phyloP scores from a whole-genome alignment of 441 rosid species.

The Erysimum cheiri region DNA sequence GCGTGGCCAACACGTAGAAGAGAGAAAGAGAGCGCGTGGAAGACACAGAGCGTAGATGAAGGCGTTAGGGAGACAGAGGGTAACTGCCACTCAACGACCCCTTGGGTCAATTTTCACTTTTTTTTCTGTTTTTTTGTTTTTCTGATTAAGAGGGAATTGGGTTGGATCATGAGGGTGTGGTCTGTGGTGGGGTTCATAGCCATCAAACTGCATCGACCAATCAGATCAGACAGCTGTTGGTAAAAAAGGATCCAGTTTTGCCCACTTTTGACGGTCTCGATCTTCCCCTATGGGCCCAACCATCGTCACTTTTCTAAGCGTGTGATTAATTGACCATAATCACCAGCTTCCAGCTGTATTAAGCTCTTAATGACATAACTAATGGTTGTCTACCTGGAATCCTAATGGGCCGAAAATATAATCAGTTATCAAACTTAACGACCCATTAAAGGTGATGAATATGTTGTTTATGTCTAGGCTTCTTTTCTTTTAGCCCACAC shows the following conservation, averaged over 20 bases:
- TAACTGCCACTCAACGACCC: slow-evolving; percentile 52
- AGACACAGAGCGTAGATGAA: not conserved
- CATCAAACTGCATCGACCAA: slow-evolving; percentile 44
- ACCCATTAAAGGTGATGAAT: not conserved
- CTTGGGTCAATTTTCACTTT: slow-evolving; percentile 31
- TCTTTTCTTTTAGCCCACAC: slow-evolving; percentile 15
- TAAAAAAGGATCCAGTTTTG: slow-evolving; percentile 3
- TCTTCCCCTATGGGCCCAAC: slow-evolving; percentile 29
- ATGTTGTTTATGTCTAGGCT: not conserved
- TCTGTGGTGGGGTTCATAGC: slow-evolving; percentile 33
- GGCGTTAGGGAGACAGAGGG: slow-evolving; percentile 29
- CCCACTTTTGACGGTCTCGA: slow-evolving; percentile 45
- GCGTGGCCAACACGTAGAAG: not conserved
- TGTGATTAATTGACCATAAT: slow-evolving; percentile 25
- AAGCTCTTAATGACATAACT: slow-evolving; percentile 22
- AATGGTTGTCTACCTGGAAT: not conserved
- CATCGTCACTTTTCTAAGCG: slow-evolving; percentile 25
- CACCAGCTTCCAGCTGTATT: slow-evolving; percentile 31
- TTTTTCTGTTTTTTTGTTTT: not conserved
- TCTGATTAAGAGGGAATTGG: not conserved
- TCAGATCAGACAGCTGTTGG: slow-evolving; percentile 40
- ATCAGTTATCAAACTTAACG: not conserved
- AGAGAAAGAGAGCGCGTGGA: slow-evolving; percentile 13
- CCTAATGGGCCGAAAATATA: not conserved
- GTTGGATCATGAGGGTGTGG: slow-evolving; percentile 29